phyloP scores from a whole-genome alignment of 495 filamentous ascomycete species.

The Glutinoglossum americanum region DNA sequence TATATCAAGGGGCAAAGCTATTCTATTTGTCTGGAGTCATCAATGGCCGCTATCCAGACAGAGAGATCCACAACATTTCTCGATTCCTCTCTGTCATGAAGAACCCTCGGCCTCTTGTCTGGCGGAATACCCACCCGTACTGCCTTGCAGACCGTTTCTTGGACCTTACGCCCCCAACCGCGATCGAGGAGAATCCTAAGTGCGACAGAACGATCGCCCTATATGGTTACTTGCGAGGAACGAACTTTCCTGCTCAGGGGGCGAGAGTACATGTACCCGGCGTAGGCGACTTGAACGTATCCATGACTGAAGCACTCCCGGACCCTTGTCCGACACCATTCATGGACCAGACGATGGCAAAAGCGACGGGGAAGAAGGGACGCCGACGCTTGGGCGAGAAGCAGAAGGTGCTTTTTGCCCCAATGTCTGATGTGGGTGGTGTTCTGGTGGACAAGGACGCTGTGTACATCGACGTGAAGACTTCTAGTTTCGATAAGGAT shows the following conservation, averaged over 20 bases:
- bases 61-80: conserved; percentile 86
- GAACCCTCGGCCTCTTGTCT: conserved; percentile 85
- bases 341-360: conserved; percentile 66
- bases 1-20: conserved; percentile 89
- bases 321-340: conserved; percentile 91
- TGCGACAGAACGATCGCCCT: conserved; percentile 79
- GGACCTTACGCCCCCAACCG: conserved; percentile 80
- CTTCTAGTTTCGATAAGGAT: conserved; percentile 49
- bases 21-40: conserved; percentile 92
- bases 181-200: conserved; percentile 67
- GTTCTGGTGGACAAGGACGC: conserved; percentile 66
- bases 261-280: conserved; percentile 84
- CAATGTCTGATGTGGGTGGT: conserved; percentile 93
- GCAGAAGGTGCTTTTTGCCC: conserved; percentile 84
- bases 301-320: conserved; percentile 61
- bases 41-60: conserved; percentile 89
- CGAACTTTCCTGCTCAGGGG: conserved; percentile 74
- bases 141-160: conserved; percentile 80
- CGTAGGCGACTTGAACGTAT: conserved; percentile 78
- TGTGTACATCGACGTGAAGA: conserved; percentile 58
- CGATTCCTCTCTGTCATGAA: conserved; percentile 97
- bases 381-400: conserved; percentile 73
- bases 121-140: conserved; percentile 92
- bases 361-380: conserved; percentile 55
- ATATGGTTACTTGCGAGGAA: conserved; percentile 88